Evolutionary conservation across 169 alveolate genomes (phyloP).

Genomic region (Cryptosporidium andersoni): DNA sequence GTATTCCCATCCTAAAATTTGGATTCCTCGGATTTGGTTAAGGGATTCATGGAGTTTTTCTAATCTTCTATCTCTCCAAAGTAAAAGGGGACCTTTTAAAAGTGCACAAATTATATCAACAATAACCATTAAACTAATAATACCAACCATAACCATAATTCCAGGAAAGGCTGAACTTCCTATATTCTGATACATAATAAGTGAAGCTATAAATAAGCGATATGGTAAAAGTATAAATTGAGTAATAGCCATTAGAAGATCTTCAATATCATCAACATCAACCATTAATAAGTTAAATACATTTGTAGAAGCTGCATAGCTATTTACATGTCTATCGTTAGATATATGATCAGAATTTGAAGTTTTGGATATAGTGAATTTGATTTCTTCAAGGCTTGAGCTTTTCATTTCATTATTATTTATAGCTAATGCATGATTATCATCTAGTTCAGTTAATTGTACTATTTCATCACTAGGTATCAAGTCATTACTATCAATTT

Average conservation of each 20-base stretch:
- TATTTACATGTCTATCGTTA: not conserved
- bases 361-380: not conserved
- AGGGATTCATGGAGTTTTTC: slow-evolving; percentile 51
- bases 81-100: slow-evolving; percentile 40
- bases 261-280: slow-evolving; percentile 66
- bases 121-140: slow-evolving; percentile 36
- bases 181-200: slow-evolving; percentile 42
- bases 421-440: not conserved
- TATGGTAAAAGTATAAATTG: slow-evolving; percentile 62
- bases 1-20: slow-evolving; percentile 51
- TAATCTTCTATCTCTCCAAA: slow-evolving; percentile 53
- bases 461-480: slow-evolving; percentile 24
- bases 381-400: slow-evolving; percentile 8
- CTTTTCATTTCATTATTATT: not conserved
- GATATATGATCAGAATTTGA: not conserved
- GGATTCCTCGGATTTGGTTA: slow-evolving; percentile 26
- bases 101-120: slow-evolving; percentile 31
- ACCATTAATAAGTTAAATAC: slow-evolving; percentile 58
- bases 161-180: slow-evolving; percentile 68
- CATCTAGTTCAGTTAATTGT: not conserved
- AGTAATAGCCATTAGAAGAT: slow-evolving; percentile 50
- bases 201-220: slow-evolving; percentile 35
- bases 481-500: slow-evolving; percentile 18
- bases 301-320: slow-evolving; percentile 36
- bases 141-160: slow-evolving; percentile 44